Base-by-base conservation (phyloP, 352 stramenopile species). In the Nothophytophthora sp. region DNA sequence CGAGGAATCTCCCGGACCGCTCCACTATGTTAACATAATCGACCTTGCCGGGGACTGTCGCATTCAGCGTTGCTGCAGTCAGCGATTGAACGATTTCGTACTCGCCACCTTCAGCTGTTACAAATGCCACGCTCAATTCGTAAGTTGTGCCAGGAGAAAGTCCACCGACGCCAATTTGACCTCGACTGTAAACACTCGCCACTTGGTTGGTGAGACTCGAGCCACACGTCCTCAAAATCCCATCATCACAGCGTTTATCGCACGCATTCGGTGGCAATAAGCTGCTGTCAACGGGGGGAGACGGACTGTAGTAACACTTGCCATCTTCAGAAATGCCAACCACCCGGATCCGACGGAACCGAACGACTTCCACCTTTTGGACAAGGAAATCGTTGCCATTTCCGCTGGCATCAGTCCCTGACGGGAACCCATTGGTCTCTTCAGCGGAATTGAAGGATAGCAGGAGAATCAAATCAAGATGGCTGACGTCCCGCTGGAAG, bases 341-440 rank as follows among this genome's bases (percentile, higher is more conserved):
- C 2, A 43, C 16, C 4, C 42, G 37, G 12, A 69, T 60, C 0
- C 43, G 24, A 8, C 49, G 57, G 2, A 41, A 41, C 0, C 37
- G 45, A 1, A 43, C 38, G 6, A 41, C 29, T 30, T 63, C 39
- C 9, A 79, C 64, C 32, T 58, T 33, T 28, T 70, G 53, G 3
- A 76, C 49, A 15, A 75, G 60, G 33, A 87, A 83, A 25, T 87
- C 46, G 13, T 76, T 68, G 10, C 25, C 52, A n/a, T 55, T 58
- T 1, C 19, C 32, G 28, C 55, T 82, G 6, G 55, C 63, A 48
- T 81, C 70, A 16, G 20, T 15, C 4, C 50, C 62, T 8, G 65
- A 71, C 2, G 60, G 44, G 4, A 30, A 40, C 20, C 33, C 50
- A 11, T 68, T 48, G 12, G 54, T 50, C 22, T 34, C 49, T n/a